Evolutionary conservation across 1,284 basidiomycete species (phyloP).

Genomic region (Microbotryum intermedium): DNA sequence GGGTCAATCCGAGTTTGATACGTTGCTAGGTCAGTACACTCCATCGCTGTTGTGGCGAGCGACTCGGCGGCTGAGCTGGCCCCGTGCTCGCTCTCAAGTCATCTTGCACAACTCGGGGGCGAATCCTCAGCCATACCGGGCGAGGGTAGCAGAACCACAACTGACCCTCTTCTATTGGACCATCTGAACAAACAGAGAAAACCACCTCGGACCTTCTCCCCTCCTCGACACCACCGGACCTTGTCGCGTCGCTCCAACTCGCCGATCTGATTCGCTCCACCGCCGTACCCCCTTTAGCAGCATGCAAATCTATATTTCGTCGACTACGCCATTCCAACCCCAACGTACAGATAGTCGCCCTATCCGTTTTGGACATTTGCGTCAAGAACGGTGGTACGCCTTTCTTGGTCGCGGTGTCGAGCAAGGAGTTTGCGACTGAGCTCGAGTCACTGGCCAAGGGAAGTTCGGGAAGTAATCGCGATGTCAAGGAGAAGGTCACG

Average conservation of each 20-base stretch:
- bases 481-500: slow-evolving; percentile 75
- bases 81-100: too few species aligned
- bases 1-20: slow-evolving; percentile 18
- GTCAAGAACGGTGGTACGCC: slow-evolving; percentile 97
- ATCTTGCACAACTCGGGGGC: too few species aligned
- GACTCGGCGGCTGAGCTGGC: too few species aligned
- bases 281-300: slow-evolving; percentile 71
- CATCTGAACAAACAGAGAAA: slow-evolving; percentile 54
- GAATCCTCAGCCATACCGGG: too few species aligned
- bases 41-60: neutral
- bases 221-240: slow-evolving; percentile 41
- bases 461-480: slow-evolving; percentile 51
- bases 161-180: neutral
- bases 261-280: slow-evolving; percentile 94
- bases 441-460: slow-evolving; percentile 68
- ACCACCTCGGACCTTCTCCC: slow-evolving; percentile 82
- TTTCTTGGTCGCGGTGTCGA: slow-evolving; percentile 70
- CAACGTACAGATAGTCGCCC: slow-evolving; percentile 45
- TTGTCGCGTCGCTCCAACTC: slow-evolving; percentile 71
- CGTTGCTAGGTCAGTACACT: slow-evolving; percentile 13
- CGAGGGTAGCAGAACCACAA: too few species aligned
- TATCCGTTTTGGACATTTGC: slow-evolving; percentile 67
- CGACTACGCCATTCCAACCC: slow-evolving; percentile 90
- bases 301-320: slow-evolving; percentile 80
- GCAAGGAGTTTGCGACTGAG: slow-evolving; percentile 54